phyloP scores from a whole-genome alignment of 2,329 filamentous ascomycete genomes.

The Fusarium dlaminii region DNA sequence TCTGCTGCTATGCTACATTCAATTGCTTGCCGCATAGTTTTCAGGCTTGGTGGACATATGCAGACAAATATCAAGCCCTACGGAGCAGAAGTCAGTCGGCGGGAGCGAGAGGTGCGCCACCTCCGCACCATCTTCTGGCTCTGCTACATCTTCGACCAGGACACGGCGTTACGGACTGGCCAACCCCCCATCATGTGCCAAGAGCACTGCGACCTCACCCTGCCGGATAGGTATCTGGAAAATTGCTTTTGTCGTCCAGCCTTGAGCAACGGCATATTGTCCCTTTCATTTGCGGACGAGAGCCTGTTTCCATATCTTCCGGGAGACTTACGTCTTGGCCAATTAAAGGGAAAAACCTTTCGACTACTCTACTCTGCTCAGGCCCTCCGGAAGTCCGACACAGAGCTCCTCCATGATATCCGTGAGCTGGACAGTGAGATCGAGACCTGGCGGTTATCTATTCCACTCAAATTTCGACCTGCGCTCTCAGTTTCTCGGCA shows the following conservation, averaged over 20 bases:
- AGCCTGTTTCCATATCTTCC: slow-evolving; percentile 49
- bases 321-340: slow-evolving; percentile 58
- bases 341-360: slow-evolving; percentile 62
- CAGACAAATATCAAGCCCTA: slow-evolving; percentile 22
- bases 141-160: slow-evolving; percentile 63
- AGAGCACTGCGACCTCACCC: slow-evolving; percentile 43
- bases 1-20: slow-evolving; percentile 55
- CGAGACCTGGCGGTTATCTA: slow-evolving; percentile 61
- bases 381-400: slow-evolving; percentile 59
- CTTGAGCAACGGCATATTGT: slow-evolving; percentile 33
- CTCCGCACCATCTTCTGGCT: slow-evolving; percentile 62
- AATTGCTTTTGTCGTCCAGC: neutral
- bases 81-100: slow-evolving; percentile 13
- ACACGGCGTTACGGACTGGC: slow-evolving; percentile 61
- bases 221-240: neutral
- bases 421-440: slow-evolving; percentile 65
- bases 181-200: slow-evolving; percentile 61
- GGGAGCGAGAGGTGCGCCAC: slow-evolving; percentile 45
- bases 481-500: slow-evolving; percentile 52
- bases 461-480: slow-evolving; percentile 57
- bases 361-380: slow-evolving; percentile 59
- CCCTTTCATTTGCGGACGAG: neutral
- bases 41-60: slow-evolving; percentile 58
- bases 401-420: slow-evolving; percentile 63
- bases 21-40: slow-evolving; percentile 57